Evolutionary conservation across 441 rosid genomes (phyloP).

Genomic region (Erodium trifolium): DNA sequence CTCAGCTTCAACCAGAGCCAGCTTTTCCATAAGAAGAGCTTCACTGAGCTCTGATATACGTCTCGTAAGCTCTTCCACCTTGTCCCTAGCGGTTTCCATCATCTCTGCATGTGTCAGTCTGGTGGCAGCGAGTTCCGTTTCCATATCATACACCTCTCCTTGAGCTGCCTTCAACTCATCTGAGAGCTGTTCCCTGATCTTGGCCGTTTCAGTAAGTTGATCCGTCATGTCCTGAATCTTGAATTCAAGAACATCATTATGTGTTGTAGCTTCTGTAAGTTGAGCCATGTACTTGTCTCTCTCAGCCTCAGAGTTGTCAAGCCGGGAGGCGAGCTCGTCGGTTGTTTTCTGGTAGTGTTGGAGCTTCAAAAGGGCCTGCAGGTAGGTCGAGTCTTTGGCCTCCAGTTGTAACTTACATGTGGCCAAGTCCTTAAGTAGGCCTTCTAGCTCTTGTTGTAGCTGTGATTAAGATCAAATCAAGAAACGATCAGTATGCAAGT

Average conservation of each 20-base stretch:
- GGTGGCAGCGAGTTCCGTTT: conserved; percentile 33
- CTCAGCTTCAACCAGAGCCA: conserved; percentile 23
- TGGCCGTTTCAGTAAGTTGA: conserved; percentile 24
- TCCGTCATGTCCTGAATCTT: conserved; percentile 30
- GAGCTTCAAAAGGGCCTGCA: conserved; percentile 29
- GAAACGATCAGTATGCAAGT: too few species aligned
- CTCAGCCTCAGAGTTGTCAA: conserved; percentile 32
- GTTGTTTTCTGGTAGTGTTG: conserved; percentile 28
- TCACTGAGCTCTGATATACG: conserved; percentile 26
- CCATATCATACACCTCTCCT: conserved; percentile 29
- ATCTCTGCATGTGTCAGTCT: conserved; percentile 22
- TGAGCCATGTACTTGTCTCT: conserved; percentile 26
- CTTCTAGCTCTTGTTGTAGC: conserved; percentile 21
- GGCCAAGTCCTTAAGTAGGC: conserved; percentile 38
- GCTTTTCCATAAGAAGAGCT: conserved; percentile 22
- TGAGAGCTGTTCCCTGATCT: conserved; percentile 31
- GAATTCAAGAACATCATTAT: conserved; percentile 27
- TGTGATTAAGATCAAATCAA: background rate
- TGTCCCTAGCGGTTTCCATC: conserved; percentile 34
- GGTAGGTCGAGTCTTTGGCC: conserved; percentile 38
- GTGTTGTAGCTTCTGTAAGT: conserved; percentile 20
- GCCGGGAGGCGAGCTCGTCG: conserved; percentile 27
- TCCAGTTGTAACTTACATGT: conserved; percentile 41
- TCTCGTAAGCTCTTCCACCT: conserved; percentile 27
- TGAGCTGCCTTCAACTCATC: conserved; percentile 35